Percentiles rank a stretch among this genome's conserved stretches.
Conservation (phyloP, 208 protist genomes). For the Balamuthia mandrillaris region DNA sequence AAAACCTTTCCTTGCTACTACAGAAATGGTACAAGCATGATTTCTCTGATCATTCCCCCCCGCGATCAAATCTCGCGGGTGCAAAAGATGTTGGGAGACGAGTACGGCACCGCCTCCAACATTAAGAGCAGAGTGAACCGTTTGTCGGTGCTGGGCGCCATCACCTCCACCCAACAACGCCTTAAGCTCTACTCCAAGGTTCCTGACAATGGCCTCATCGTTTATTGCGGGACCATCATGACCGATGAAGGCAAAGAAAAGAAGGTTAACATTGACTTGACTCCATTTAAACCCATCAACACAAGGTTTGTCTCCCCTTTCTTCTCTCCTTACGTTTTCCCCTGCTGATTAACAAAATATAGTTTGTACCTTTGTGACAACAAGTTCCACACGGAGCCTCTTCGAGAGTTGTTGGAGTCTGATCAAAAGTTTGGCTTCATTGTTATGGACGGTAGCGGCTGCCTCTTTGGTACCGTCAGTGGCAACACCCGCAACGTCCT, state of each 20-base stretch:
- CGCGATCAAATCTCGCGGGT: conserved; percentile 95
- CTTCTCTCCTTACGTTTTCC: too few species aligned
- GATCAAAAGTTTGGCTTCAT: conserved; percentile 99
- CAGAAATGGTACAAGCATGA: conserved; percentile 99
- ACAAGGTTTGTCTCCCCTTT: too few species aligned
- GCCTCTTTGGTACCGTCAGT: conserved; percentile 93
- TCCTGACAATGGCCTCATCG: conserved; percentile 93
- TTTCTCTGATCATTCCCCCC: conserved; percentile 97
- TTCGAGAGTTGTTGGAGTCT: conserved; percentile 94
- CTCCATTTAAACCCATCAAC: conserved; percentile 99
- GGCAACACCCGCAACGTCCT: conserved; percentile 96
- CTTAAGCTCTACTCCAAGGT: conserved; percentile 67
- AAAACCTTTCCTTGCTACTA: too few species aligned
- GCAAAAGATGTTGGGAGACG: conserved; percentile 98
- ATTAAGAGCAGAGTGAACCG: conserved; percentile 99
- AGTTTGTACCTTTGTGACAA: conserved; percentile 97
- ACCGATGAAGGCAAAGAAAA: conserved; percentile 99
- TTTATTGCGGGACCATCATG: conserved; percentile 98
- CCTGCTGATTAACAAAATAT: too few species aligned
- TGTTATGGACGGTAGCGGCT: conserved; percentile 98
- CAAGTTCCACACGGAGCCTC: conserved; percentile 96
- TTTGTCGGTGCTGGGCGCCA: conserved; percentile 84
- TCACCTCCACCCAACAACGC: conserved; percentile 80
- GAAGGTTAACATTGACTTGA: conserved; percentile 98
- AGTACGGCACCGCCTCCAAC: conserved; percentile 98